Base-by-base conservation (phyloP, 2,329 filamentous ascomycete species). In the Cladophialophora immunda region DNA sequence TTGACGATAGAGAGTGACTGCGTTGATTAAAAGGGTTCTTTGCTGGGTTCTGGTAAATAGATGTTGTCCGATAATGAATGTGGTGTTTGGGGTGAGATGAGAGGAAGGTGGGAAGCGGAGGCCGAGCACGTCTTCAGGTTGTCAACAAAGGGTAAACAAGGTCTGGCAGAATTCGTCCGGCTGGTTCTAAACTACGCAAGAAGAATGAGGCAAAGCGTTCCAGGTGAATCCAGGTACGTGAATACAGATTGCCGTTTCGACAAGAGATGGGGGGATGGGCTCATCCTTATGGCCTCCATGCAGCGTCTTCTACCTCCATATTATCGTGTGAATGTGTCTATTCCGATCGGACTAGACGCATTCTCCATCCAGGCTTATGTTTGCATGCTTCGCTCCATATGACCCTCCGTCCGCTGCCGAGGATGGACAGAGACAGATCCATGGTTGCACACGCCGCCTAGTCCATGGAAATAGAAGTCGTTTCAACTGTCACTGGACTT, bases 401-500 rank as follows among this genome's bases (percentile, higher is more conserved):
- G 34, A 13, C 22, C 32, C 30, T 38, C 19, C 19, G 47, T 54
- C 22, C 30, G 25, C 30, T 32, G 45, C 45, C 45, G 45, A 50
- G 29, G 45, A 61, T 30, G 29, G 19, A 52, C n/a, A 29, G 32
- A 34, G 50, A 41, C 25, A 15, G 25, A 32, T 22, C 22, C 17
- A n/a, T 34, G 53, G 54, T 64, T 52, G 61, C 34, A 64, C n/a
- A 32, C 27, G 17, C 22, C 58, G 32, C 50, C 30, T 19, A 54
- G 7, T 32, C 29, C 19, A 29, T 27, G 36, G 41, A 41, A 64
- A 19, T 22, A 41, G 41, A 11, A 22, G 34, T 22, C 38, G 54
- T 58, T 58, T 64, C 61, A 58, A 58, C 61, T 64, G 61, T 58
- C 61, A 58, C 19, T 30, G 53, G 27, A n/a, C 9, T 52, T 27